A percentile compares a stretch with the other conserved stretches of the same genome.
These are phyloP conservation scores for Talinum fruticosum DNA, from an alignment of 148 eudicot genomes.

Conservation along the genomic window DNA sequence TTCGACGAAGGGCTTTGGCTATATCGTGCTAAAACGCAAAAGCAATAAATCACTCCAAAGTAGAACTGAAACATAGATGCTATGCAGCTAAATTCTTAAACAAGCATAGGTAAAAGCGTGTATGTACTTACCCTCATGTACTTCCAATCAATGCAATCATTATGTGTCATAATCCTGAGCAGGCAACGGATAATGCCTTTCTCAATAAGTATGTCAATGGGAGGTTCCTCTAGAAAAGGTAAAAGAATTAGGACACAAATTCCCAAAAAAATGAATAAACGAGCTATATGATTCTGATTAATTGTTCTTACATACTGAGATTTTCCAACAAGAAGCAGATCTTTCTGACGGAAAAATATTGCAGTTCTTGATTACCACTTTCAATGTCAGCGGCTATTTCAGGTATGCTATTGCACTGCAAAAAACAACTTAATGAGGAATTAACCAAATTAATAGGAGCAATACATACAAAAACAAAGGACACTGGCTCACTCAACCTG, in stretches of 20 bases:
- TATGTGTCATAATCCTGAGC: not conserved
- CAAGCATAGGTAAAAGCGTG: not conserved
- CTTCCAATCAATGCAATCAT: no score
- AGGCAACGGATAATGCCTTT: not conserved
- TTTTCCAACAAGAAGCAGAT: not conserved
- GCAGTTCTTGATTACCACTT: not conserved
- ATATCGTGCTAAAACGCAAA: not conserved
- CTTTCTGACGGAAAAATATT: not conserved
- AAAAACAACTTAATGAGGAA: not conserved
- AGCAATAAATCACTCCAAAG: not conserved
- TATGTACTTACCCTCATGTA: not conserved
- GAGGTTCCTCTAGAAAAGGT: not conserved
- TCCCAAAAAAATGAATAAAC: not conserved
- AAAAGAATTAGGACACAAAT: no score
- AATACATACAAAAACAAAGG: not conserved
- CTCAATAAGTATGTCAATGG: not conserved
- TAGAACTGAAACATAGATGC: no score
- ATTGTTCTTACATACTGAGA: not conserved
- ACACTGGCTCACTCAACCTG: not conserved
- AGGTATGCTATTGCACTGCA: not conserved
- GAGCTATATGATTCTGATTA: not conserved
- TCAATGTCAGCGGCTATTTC: not conserved
- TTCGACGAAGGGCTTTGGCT: not conserved
- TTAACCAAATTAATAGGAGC: not conserved
- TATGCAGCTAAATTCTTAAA: not conserved